These are phyloP conservation scores for Lachnellula arida DNA, from an alignment of 2,329 filamentous ascomycete species.

Conservation along the genomic window DNA sequence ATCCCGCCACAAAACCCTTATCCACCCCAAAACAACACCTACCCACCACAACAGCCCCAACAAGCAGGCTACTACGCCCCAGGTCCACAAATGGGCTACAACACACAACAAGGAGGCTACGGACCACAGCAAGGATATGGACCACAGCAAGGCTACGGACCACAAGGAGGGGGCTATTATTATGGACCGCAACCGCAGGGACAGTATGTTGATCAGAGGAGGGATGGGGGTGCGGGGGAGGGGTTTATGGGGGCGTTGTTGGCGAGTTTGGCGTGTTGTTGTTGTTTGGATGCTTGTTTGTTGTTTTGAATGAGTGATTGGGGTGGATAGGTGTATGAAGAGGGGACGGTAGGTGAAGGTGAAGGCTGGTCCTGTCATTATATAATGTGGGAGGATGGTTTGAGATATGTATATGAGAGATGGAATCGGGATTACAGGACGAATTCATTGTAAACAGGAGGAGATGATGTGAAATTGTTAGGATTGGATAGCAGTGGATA, in stretches of 20 bases:
- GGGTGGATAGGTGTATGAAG: not conserved
- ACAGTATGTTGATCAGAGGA: constrained; percentile 35
- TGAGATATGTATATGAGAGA: no score
- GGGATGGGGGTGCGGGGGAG: constrained; percentile 24
- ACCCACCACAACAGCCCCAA: constrained; percentile 4
- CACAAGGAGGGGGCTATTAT: not conserved
- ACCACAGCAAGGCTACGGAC: constrained; percentile 6
- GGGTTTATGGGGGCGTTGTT: constrained; percentile 40
- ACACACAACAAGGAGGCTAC: constrained; percentile 12
- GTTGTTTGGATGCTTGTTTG: constrained; percentile 42
- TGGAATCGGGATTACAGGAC: no score
- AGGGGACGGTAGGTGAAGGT: not conserved
- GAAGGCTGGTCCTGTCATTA: not conserved
- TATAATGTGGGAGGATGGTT: not conserved
- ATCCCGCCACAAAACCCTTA: constrained; percentile 11
- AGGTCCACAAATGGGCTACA: constrained; percentile 24
- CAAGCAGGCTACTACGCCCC: constrained; percentile 22
- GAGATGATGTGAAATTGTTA: no score
- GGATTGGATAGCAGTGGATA: no score
- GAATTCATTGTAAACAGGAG: no score
- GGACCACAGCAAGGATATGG: constrained; percentile 7
- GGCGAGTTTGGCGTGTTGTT: constrained; percentile 45
- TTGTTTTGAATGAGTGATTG: constrained; percentile 35
- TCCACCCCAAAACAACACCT: constrained; percentile 6
- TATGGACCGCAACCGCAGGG: constrained; percentile 31